These are phyloP conservation scores for Claviceps sp. DNA, from an alignment of 2,329 filamentous ascomycete genomes.

Conservation along the genomic window DNA sequence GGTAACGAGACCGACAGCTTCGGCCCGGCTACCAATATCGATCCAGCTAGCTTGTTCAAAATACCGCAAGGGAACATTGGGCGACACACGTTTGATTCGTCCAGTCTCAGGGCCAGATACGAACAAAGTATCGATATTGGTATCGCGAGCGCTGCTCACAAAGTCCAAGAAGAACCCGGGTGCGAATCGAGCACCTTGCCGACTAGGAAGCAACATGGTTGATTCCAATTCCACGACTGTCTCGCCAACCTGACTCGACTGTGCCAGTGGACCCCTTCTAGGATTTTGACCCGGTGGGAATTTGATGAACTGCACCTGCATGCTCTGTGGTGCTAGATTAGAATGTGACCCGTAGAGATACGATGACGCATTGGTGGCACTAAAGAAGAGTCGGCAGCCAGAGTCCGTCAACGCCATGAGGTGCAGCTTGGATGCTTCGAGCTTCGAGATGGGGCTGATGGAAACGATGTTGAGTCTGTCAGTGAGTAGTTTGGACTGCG, in stretches of 20 bases:
- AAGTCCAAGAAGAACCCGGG: conserved; percentile 90
- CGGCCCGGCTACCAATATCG: conserved; percentile 55
- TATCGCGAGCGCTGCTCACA: conserved; percentile 48
- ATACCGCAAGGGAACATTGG: conserved; percentile 43
- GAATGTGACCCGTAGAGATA: conserved; percentile 49
- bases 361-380: conserved; percentile 66
- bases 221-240: conserved; percentile 34
- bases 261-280: conserved; percentile 15
- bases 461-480: conserved; percentile 63
- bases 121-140: conserved; percentile 58
- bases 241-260: conserved; percentile 18
- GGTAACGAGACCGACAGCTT: conserved; percentile 68
- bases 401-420: conserved; percentile 83
- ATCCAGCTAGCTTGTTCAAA: conserved; percentile 74
- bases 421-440: conserved; percentile 71
- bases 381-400: conserved; percentile 84
- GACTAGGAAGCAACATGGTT: conserved; percentile 33
- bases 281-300: conserved; percentile 53
- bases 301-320: conserved; percentile 96
- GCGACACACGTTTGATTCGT: conserved; percentile 53
- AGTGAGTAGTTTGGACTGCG: conserved; percentile 56
- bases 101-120: conserved; percentile 80
- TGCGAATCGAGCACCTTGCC: conserved; percentile 50
- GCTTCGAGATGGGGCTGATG: conserved; percentile 70
- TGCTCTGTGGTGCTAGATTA: conserved; percentile 67